Percentiles rank a stretch among this genome's conserved stretches.
These are phyloP conservation scores for Hydnomerulius pinastri DNA, from an alignment of 768 basidiomycete species.

Conservation along the genomic window DNA sequence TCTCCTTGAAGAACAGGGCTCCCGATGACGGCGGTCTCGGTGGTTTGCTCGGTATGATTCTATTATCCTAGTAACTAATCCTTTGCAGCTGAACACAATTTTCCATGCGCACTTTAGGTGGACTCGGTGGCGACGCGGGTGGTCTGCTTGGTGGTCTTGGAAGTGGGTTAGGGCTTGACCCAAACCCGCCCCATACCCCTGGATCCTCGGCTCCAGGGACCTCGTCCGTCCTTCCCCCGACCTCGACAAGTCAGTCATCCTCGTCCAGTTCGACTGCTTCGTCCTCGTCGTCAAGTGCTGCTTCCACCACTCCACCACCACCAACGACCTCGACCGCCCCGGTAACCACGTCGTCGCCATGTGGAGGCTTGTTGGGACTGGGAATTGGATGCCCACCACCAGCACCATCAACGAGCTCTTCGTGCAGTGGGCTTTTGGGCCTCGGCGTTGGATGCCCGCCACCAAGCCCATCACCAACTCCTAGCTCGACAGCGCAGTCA, in stretches of 20 bases:
- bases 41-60: constrained; percentile 16
- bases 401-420: constrained; percentile 1
- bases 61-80: not conserved
- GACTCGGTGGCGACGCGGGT: constrained; percentile 3
- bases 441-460: constrained; percentile 18
- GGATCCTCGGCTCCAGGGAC: constrained; percentile 4
- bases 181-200: constrained; percentile 5
- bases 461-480: constrained; percentile 1
- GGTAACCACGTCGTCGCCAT: not conserved
- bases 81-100: not conserved
- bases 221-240: constrained; percentile 15
- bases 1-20: constrained; percentile 25
- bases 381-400: constrained; percentile 7
- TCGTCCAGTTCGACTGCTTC: constrained; percentile 1
- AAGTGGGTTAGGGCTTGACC: constrained; percentile 4
- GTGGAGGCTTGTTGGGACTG: constrained; percentile 6
- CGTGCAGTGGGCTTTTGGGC: constrained; percentile 23
- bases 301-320: not conserved
- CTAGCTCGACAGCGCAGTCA: not conserved
- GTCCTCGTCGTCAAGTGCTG: not conserved
- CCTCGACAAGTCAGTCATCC: not conserved
- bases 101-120: constrained; percentile 8
- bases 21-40: constrained; percentile 10
- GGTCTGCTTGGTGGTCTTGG: not conserved
- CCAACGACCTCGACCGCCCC: not conserved